Conservation (phyloP, 495 filamentous ascomycete genomes). For the Tirmania nivea region DNA sequence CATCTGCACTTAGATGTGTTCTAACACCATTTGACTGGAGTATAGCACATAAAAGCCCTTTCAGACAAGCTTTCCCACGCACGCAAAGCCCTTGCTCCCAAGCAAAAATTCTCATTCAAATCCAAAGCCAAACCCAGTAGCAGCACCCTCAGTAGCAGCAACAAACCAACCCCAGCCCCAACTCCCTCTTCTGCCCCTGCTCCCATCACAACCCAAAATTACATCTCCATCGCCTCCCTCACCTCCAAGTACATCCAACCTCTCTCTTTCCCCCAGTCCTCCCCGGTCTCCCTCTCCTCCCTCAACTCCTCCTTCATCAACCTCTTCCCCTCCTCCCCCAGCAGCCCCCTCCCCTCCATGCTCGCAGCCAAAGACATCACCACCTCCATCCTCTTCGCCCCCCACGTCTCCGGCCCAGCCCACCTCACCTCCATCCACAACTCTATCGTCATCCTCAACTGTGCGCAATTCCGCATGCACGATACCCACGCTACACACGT, state of each 20-base stretch:
- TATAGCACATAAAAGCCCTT: not conserved
- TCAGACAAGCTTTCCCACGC: not conserved
- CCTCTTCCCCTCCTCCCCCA: not conserved
- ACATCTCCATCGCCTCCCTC: not conserved
- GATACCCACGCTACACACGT: conserved; percentile 56
- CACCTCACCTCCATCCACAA: conserved; percentile 60
- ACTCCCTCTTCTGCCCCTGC: not conserved
- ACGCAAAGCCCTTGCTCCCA: not conserved
- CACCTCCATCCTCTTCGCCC: conserved; percentile 49
- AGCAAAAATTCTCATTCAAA: conserved; percentile 1
- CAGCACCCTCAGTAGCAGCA: no score
- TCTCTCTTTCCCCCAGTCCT: not conserved
- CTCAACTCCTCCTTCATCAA: not conserved
- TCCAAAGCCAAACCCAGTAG: not conserved
- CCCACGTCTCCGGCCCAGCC: conserved; percentile 51
- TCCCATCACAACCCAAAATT: not conserved
- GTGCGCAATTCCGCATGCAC: conserved; percentile 79
- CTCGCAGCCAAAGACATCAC: conserved; percentile 36
- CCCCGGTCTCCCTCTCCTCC: not conserved
- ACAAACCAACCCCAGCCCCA: not conserved
- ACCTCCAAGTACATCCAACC: not conserved
- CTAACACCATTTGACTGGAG: not conserved
- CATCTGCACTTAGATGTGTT: not conserved
- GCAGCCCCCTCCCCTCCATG: not conserved
- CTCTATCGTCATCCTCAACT: conserved; percentile 51